These are phyloP conservation scores for Cryphonectria japonica DNA, from an alignment of 2,329 filamentous ascomycete genomes.

Conservation along the genomic window DNA sequence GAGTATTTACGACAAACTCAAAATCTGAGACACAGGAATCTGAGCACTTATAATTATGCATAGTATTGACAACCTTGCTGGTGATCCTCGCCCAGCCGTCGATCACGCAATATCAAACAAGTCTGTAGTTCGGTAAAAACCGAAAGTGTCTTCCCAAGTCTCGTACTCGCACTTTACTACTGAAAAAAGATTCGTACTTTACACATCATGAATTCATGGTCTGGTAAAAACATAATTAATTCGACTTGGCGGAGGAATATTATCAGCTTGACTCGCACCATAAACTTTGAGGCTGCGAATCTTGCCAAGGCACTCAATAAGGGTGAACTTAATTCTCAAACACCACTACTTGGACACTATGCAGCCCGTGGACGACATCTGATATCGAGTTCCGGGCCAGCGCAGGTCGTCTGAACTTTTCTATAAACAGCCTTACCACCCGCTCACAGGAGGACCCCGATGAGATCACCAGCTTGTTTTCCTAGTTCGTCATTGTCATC, in stretches of 20 bases:
- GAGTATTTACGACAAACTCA: background rate
- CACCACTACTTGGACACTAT: conserved; percentile 10
- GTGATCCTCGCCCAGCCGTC: background rate
- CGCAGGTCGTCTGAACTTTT: background rate
- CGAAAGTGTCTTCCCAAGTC: background rate
- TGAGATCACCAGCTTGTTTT: conserved; percentile 10
- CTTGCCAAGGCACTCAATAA: conserved; percentile 12
- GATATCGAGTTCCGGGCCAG: background rate
- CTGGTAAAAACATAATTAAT: background rate
- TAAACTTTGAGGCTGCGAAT: background rate
- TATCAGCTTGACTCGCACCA: background rate
- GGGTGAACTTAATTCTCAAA: conserved; percentile 24
- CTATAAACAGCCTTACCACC: conserved; percentile 20
- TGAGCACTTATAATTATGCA: background rate
- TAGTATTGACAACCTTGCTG: background rate
- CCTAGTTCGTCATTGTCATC: background rate
- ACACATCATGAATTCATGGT: background rate
- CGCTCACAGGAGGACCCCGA: background rate
- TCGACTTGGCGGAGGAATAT: background rate
- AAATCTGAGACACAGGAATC: background rate
- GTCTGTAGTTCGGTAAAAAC: background rate
- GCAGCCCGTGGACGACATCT: background rate
- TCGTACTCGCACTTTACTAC: background rate
- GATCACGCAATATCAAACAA: conserved; percentile 10
- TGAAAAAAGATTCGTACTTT: background rate